Evolutionary conservation across 306 rosid genomes (phyloP).

Genomic region (Prinsepia uniflora): DNA sequence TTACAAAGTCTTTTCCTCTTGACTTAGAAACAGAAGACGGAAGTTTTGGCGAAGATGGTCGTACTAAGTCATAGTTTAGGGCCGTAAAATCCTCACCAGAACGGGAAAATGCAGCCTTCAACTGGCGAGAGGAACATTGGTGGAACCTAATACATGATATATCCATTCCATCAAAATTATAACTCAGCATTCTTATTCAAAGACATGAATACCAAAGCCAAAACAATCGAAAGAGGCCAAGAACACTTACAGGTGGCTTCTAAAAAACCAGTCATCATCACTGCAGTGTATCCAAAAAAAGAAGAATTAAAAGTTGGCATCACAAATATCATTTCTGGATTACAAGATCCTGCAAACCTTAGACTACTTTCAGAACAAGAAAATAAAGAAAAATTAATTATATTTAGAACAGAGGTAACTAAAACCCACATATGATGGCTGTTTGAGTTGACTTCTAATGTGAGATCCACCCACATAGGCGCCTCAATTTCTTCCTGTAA

Average conservation of each 20-base stretch:
- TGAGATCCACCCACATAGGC: slow-evolving; percentile 82
- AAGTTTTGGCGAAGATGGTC: slow-evolving; percentile 45
- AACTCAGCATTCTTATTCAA: slow-evolving; percentile 13
- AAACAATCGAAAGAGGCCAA: background rate
- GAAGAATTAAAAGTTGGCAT: background rate
- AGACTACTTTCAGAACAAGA: too few relatives aligned
- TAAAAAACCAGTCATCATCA: slow-evolving; percentile 58
- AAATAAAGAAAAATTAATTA: background rate
- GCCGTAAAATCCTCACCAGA: slow-evolving; percentile 33
- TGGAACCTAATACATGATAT: slow-evolving; percentile 53
- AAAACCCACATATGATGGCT: slow-evolving; percentile 44
- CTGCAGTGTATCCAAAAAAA: slow-evolving; percentile 40
- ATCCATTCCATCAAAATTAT: slow-evolving; percentile 19
- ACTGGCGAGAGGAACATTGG: slow-evolving; percentile 52
- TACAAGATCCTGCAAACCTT: background rate
- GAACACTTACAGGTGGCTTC: slow-evolving; percentile 58
- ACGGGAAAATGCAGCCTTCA: slow-evolving; percentile 56
- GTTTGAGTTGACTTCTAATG: slow-evolving; percentile 39
- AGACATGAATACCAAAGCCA: background rate
- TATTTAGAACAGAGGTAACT: slow-evolving; percentile 4
- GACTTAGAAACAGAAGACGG: slow-evolving; percentile 66
- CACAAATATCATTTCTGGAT: background rate
- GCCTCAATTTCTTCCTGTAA: slow-evolving; percentile 73
- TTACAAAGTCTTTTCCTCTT: slow-evolving; percentile 62
- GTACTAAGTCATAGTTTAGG: slow-evolving; percentile 31